phyloP scores from a whole-genome alignment of 768 basidiomycete genomes.

The Leucogyrophana mollusca region DNA sequence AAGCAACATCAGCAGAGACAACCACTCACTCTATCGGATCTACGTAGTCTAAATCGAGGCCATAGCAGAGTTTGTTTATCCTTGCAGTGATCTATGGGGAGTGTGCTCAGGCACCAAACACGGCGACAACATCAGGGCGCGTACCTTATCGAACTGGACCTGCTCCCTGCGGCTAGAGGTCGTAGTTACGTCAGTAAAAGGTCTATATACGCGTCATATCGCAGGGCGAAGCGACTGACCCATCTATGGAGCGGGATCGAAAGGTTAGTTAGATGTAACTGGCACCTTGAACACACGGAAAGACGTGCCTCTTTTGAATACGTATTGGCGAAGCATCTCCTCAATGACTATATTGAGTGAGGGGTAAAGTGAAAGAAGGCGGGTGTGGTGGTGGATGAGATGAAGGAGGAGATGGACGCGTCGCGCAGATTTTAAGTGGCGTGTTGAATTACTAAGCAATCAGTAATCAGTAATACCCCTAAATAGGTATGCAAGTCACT shows the following conservation, averaged over 20 bases:
- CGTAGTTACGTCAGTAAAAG: conserved; percentile 4
- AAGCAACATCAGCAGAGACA: neutral
- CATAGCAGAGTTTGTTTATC: conserved; percentile 91
- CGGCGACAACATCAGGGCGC: conserved; percentile 18
- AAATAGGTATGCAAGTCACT: neutral
- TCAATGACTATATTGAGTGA: neutral
- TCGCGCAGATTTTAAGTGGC: conserved; percentile 27
- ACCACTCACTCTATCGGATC: conserved; percentile 78
- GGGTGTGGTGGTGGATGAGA: conserved; percentile 7
- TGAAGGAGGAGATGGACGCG: conserved; percentile 23
- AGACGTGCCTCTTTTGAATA: conserved; percentile 56
- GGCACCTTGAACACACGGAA: neutral
- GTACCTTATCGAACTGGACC: conserved; percentile 90
- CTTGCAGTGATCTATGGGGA: conserved; percentile 80
- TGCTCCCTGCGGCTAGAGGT: conserved; percentile 80
- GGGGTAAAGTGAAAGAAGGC: conserved; percentile 23
- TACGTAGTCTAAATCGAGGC: conserved; percentile 88
- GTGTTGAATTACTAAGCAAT: conserved; percentile 14
- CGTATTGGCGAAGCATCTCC: conserved; percentile 32
- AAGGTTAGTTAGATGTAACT: conserved; percentile 10
- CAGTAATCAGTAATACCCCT: neutral
- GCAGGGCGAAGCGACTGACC: conserved; percentile 35
- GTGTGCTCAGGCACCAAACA: neutral
- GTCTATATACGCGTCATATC: conserved; percentile 20
- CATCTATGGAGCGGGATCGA: conserved; percentile 36